phyloP scores from a whole-genome alignment of 2,329 filamentous ascomycete species.

The Fusarium brevicatenulatum region DNA sequence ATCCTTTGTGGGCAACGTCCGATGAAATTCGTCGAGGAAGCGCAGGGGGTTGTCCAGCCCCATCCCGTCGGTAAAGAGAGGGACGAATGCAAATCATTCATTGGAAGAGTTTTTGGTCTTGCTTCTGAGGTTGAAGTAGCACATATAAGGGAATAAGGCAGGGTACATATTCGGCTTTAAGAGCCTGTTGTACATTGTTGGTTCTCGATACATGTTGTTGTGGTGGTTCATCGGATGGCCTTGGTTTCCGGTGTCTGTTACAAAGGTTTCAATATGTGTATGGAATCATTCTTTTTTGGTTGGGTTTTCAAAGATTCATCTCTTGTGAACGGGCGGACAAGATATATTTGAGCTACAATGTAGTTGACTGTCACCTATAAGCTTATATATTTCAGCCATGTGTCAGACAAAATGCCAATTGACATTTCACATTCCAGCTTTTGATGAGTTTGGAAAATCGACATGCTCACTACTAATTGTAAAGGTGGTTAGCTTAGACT shows the following conservation, averaged over 20 bases:
- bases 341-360: too few species aligned
- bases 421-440: neutral
- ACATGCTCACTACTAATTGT: fast-evolving
- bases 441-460: neutral
- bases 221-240: neutral
- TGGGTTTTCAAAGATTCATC: too few species aligned
- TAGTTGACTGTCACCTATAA: too few species aligned
- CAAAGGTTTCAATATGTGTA: neutral
- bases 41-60: neutral
- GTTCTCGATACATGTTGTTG: neutral
- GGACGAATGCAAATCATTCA: neutral
- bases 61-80: fast-evolving
- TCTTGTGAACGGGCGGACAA: too few species aligned
- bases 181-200: neutral
- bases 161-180: too few species aligned
- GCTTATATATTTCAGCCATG: too few species aligned
- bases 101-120: neutral
- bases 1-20: conserved; percentile 15
- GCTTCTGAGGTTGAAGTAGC: neutral
- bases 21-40: neutral
- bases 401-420: neutral
- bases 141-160: neutral
- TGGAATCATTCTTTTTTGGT: neutral
- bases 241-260: neutral
- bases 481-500: fast-evolving